A percentile compares a stretch with the other conserved stretches of the same genome.
These are phyloP conservation scores for Ceratocystis ficicola DNA, from an alignment of 2,329 filamentous ascomycete species.

Conservation along the genomic window DNA sequence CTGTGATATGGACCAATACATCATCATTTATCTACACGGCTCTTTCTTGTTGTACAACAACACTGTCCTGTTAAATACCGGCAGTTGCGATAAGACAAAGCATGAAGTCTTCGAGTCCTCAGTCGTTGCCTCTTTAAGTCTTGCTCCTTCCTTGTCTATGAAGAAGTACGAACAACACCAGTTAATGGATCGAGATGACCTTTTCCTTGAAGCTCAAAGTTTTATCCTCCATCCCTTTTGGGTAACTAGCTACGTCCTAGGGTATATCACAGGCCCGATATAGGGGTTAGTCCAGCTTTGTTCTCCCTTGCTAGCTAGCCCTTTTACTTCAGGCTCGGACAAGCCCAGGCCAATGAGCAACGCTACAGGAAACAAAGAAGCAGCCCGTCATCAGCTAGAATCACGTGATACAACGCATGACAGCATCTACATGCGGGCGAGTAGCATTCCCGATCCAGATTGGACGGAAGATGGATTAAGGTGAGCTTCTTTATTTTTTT, in stretches of 20 bases:
- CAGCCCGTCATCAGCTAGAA: background rate
- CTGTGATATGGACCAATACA: background rate
- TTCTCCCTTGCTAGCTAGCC: background rate
- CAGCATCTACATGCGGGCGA: background rate
- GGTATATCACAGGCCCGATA: background rate
- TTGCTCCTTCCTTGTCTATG: no score
- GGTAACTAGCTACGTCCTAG: background rate
- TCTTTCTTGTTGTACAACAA: background rate
- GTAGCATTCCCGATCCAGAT: constrained; percentile 1
- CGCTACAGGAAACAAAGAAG: background rate
- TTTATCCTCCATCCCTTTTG: background rate
- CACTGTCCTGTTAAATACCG: background rate
- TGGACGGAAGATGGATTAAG: background rate
- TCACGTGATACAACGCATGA: constrained; percentile 5
- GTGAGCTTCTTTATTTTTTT: background rate
- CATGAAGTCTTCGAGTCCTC: background rate
- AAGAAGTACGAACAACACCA: no score
- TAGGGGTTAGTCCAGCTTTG: background rate
- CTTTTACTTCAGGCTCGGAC: background rate
- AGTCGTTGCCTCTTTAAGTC: no score
- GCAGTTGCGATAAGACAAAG: background rate
- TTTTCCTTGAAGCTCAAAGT: no score
- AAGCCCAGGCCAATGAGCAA: background rate
- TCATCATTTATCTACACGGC: background rate
- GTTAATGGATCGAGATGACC: background rate